Base-by-base conservation (phyloP, 306 rosid species). In the Cicer arietinum region DNA sequence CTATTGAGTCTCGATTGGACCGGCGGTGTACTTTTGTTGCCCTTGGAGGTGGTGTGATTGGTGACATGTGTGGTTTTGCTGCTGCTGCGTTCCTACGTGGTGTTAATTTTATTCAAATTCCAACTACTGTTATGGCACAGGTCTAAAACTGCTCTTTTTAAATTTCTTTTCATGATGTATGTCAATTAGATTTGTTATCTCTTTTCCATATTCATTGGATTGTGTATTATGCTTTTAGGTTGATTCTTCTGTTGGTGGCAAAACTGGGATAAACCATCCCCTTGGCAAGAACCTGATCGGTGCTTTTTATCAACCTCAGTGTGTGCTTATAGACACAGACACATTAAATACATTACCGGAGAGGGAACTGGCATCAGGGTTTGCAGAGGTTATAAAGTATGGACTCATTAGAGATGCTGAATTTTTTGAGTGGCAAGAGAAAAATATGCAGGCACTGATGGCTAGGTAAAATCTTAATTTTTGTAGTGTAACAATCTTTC, bases 221-320 rank as follows among this genome's bases (percentile, higher is more conserved):
- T 64, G 66, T 81, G 37, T 76, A 47, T 51, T 76, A 25, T 79
- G 56, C 62, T 78, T 25, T 35, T 79, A 92, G 99, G 99, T 95
- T 78, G 97, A 95, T 89, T 95, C 99, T 73, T 95, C 99, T 39
- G 99, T 95, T 84, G 99, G 99, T 70, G 98, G 98, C 44, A 92
- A 95, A 84, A 95, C 98, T 6, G 98, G 93, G 83, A 90, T 95
- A 86, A 95, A 95, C 83, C 99, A 94, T 52, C 88, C 69, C 61
- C 93, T 94, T 67, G 98, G 99, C 51, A 94, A 94, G 92, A 94
- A 94, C 80, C 86, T 92, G 79, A 94, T 92, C 11, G 99, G 98
- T 63, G 97, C 96, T 10, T 94, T 94, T 84, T 92, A 88, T 89
- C 98, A 95, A 72, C 99, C 99, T 70, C 96, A 88, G 54, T 90